A percentile compares a stretch with the other conserved stretches of the same genome.
Conservation (phyloP, 2,329 filamentous ascomycete species). For the Raffaelea arxii region DNA sequence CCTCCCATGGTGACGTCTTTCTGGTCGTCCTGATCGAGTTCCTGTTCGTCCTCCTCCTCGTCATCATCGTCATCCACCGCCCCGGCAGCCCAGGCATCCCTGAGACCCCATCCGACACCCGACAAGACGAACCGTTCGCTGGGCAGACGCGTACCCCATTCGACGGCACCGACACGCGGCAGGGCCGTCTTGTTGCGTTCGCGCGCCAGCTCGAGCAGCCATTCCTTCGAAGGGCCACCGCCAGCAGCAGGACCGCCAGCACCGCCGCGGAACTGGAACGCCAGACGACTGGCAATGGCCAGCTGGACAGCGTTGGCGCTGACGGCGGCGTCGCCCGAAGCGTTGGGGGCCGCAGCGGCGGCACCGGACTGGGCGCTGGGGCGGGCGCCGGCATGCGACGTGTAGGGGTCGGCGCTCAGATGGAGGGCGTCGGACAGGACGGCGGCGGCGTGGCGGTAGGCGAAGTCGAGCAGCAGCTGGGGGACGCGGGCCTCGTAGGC, state of each 20-base stretch:
- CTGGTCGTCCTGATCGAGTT: conserved; percentile 19
- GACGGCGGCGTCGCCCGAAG: conserved; percentile 45
- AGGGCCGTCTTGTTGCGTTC: conserved; percentile 60
- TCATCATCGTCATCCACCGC: conserved; percentile 33
- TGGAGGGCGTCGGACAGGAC: conserved; percentile 64
- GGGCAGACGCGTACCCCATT: conserved; percentile 58
- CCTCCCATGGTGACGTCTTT: conserved; percentile 27
- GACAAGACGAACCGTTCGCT: conserved; percentile 60
- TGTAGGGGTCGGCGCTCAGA: conserved; percentile 59
- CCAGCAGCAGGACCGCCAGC: conserved; percentile 32
- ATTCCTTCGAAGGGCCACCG: conserved; percentile 59
- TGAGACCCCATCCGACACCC: conserved; percentile 55
- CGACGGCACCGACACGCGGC: conserved; percentile 51
- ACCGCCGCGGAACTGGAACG: conserved; percentile 57
- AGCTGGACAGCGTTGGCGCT: conserved; percentile 58
- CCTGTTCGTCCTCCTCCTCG: conserved; percentile 23
- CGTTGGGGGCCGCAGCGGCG: conserved; percentile 33
- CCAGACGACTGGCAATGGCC: conserved; percentile 59
- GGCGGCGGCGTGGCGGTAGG: conserved; percentile 69
- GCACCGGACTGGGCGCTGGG: conserved; percentile 40
- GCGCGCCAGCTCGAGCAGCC: conserved; percentile 63
- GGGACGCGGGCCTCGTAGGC: conserved; percentile 76
- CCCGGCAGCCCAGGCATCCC: conserved; percentile 43
- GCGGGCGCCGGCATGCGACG: conserved; percentile 43
- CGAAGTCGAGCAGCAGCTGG: conserved; percentile 74